phyloP scores from a whole-genome alignment of 2,329 filamentous ascomycete genomes.

The Blumeria graminis region DNA sequence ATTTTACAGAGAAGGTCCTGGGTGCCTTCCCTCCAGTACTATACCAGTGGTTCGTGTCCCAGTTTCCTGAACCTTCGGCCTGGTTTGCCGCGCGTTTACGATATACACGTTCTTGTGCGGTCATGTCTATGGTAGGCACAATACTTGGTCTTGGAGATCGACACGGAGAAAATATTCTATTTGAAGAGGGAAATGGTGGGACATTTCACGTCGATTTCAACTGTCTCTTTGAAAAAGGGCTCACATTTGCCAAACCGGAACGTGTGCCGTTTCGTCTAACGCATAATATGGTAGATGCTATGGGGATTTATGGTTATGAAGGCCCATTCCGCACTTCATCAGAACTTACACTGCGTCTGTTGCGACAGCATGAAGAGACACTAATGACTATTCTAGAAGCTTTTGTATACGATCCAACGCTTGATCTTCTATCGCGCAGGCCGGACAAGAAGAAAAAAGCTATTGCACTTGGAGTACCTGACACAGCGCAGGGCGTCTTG shows the following conservation, averaged over 20 bases:
- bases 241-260: slow-evolving; percentile 87
- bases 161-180: slow-evolving; percentile 88
- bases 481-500: slow-evolving; percentile 56
- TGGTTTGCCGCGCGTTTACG: slow-evolving; percentile 79
- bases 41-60: slow-evolving; percentile 84
- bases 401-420: slow-evolving; percentile 88
- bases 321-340: slow-evolving; percentile 78
- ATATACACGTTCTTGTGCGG: slow-evolving; percentile 82
- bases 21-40: slow-evolving; percentile 59
- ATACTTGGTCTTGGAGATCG: slow-evolving; percentile 83
- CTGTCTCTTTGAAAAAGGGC: slow-evolving; percentile 93
- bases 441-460: slow-evolving; percentile 24
- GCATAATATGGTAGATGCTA: slow-evolving; percentile 95
- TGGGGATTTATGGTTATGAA: slow-evolving; percentile 85
- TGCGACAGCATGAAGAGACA: slow-evolving; percentile 83
- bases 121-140: slow-evolving; percentile 99
- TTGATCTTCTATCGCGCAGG: slow-evolving; percentile 63
- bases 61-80: slow-evolving; percentile 73
- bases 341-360: slow-evolving; percentile 62
- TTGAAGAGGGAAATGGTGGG: slow-evolving; percentile 82
- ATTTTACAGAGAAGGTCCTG: slow-evolving; percentile 45
- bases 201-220: slow-evolving; percentile 98
- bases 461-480: slow-evolving; percentile 24
- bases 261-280: slow-evolving; percentile 88
- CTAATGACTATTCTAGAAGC: slow-evolving; percentile 94